Base-by-base conservation (phyloP, 805 yeast genomes). In the Candida gorgasii region DNA sequence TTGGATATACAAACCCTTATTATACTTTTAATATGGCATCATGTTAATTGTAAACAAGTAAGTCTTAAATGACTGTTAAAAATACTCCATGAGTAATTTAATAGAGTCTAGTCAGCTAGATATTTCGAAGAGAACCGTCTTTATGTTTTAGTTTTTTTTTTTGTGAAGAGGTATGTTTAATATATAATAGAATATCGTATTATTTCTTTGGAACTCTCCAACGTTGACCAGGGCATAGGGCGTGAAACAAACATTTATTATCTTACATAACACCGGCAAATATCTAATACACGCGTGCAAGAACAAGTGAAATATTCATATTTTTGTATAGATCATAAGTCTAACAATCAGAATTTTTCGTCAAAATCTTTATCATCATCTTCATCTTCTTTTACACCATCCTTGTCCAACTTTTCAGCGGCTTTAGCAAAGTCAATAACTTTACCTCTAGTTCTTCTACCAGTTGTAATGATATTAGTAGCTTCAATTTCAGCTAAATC, bases 381-480 rank as follows among this genome's bases (percentile, higher is more conserved):
- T 3, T 67, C 76, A 16, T 57, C 71, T 11, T 55, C 61, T 19
- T 59, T 63, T 8, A 53, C 63, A 14, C 64, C 66, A 30, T 68
- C 69, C 44, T 79, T 83, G 38, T 66, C 67, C 54, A 87, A 64
- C 58, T 86, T 78, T 51, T 79, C 85, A 15, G 89, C 86, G 12
- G 95, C 89, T 65, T 86, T 84, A 44, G 80, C 73, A 62, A 85
- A 89, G 65, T 89, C 97, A 53, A 90, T 84, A 14, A 84, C 85
- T 57, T 82, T 85, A 12, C 97, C 95, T 52, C 97, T 79, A 6
- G 97, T 89, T 72, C 97, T 86, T 65, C 95, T 76, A 11, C 95
- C 93, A 13, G 79, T 67, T n/a, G 84, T 75, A 50, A 89, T 89
- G 59, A 89, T 89, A 65, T 89, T 90, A 29, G 89, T 69, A 29